These are phyloP conservation scores for Talaromyces pinophilus DNA, from an alignment of 2,329 filamentous ascomycete genomes.

Conservation along the genomic window DNA sequence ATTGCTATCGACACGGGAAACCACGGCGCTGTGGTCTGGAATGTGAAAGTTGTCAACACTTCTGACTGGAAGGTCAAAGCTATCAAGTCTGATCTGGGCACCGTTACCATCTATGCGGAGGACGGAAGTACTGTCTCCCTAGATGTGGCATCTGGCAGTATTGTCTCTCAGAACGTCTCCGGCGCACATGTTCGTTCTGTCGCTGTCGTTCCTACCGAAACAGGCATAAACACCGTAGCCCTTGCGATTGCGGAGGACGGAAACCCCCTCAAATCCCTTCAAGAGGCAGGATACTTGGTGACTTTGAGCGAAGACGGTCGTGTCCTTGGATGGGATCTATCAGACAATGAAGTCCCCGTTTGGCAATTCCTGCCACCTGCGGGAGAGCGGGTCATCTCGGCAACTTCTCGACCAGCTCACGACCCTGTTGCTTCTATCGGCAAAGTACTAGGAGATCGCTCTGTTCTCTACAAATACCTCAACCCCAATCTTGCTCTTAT, in stretches of 20 bases:
- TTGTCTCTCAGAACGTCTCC: constrained; percentile 37
- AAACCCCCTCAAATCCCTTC: constrained; percentile 33
- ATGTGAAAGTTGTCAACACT: constrained; percentile 62
- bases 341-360: constrained; percentile 45
- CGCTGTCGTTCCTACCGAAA: constrained; percentile 33
- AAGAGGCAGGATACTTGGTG: constrained; percentile 42
- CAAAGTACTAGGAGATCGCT: constrained; percentile 84
- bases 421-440: constrained; percentile 95
- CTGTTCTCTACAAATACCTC: constrained; percentile 96
- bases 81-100: constrained; percentile 63
- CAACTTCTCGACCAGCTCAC: constrained; percentile 69
- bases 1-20: constrained; percentile 77
- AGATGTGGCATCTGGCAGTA: constrained; percentile 46
- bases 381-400: constrained; percentile 67
- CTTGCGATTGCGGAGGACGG: constrained; percentile 42
- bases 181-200: constrained; percentile 36
- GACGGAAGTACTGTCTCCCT: constrained; percentile 63
- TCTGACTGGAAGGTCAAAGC: constrained; percentile 67
- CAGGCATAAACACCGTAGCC: constrained; percentile 27
- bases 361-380: constrained; percentile 74
- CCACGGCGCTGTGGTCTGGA: constrained; percentile 75
- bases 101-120: constrained; percentile 60
- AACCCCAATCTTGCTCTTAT: constrained; percentile 83
- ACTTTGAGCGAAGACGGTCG: constrained; percentile 45
- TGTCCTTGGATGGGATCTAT: constrained; percentile 47